Conservation (phyloP, 305 asterid species). For the Rubia tinctorum region DNA sequence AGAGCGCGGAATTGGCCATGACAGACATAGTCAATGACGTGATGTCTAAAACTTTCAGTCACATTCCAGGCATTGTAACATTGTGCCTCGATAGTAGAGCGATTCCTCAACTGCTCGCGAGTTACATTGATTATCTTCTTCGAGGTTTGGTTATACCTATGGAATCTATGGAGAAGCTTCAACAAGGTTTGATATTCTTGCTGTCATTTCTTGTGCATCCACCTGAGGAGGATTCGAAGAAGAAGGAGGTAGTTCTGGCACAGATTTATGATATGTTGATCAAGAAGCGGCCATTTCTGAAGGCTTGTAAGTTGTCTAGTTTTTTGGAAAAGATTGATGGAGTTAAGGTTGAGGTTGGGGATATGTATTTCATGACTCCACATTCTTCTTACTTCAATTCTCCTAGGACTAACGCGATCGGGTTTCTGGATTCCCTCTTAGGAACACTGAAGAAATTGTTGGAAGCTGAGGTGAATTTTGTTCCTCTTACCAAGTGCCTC, state of each 20-base stretch:
- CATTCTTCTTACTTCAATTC: slow-evolving; percentile 1
- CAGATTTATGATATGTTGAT: background rate
- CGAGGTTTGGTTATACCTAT: background rate
- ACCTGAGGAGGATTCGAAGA: background rate
- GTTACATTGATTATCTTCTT: slow-evolving; percentile 10
- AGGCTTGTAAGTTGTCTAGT: background rate
- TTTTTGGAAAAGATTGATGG: background rate
- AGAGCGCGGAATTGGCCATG: background rate
- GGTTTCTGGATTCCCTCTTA: slow-evolving; percentile 14
- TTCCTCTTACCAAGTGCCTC: background rate
- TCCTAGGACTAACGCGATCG: slow-evolving; percentile 20
- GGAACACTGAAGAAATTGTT: slow-evolving; percentile 10
- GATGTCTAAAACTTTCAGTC: background rate
- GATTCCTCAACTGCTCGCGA: background rate
- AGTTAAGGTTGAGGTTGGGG: background rate
- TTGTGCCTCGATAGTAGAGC: background rate
- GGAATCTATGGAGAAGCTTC: background rate
- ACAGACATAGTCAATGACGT: background rate
- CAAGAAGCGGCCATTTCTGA: background rate
- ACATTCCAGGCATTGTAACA: background rate
- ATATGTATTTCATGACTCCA: background rate
- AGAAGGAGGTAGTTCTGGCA: slow-evolving; percentile 14
- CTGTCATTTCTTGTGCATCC: slow-evolving; percentile 14
- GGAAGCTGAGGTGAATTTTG: background rate
- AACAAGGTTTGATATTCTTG: slow-evolving; percentile 10